phyloP scores from a whole-genome alignment of 192 early-diverging fungal genomes.

The Entomortierella parvispora region DNA sequence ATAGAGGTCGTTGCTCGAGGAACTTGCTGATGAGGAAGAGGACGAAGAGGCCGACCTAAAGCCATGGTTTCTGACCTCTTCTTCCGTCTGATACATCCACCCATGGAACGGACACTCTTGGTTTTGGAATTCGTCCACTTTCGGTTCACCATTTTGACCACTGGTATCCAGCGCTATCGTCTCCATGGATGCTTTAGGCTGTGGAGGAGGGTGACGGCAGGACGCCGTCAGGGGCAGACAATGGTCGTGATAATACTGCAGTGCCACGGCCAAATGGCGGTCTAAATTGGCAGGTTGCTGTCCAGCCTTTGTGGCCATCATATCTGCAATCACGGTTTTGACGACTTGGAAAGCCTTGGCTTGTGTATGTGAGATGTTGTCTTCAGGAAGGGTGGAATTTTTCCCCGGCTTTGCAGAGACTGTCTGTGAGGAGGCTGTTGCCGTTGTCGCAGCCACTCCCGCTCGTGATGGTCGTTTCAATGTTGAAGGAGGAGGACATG shows the following conservation, averaged over 20 bases:
- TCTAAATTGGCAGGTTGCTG: slow-evolving; percentile 26
- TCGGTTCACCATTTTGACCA: neutral
- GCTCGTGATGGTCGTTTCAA: too few relatives aligned
- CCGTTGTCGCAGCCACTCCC: too few relatives aligned
- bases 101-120: slow-evolving; percentile 15
- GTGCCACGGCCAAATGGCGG: slow-evolving; percentile 24
- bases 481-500: neutral
- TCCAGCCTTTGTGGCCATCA: slow-evolving; percentile 14
- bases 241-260: slow-evolving; percentile 36
- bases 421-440: too few relatives aligned
- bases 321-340: slow-evolving; percentile 29
- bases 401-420: too few relatives aligned
- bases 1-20: slow-evolving; percentile 5
- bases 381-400: too few relatives aligned
- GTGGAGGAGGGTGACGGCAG: neutral
- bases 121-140: neutral
- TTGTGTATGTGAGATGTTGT: too few relatives aligned
- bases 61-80: slow-evolving; percentile 8
- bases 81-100: slow-evolving; percentile 39
- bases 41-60: neutral
- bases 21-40: neutral
- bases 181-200: neutral
- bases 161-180: neutral
- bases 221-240: too few relatives aligned
- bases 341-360: slow-evolving; percentile 11